Conservation (phyloP, 805 yeast genomes). For the Wickerhamomyces silvicola region DNA sequence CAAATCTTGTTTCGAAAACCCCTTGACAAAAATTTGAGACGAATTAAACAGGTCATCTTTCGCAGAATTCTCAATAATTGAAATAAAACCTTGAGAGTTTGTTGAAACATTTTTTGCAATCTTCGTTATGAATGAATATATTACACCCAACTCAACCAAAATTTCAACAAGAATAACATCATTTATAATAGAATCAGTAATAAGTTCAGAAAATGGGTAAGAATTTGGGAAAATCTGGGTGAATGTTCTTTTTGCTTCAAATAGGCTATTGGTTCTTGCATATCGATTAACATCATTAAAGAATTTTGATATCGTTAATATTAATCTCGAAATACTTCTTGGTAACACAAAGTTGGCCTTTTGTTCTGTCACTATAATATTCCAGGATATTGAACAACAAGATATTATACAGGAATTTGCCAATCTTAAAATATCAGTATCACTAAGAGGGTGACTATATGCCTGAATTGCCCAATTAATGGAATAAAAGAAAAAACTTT, state of each 20-base stretch:
- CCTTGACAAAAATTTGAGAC: slow-evolving; percentile 33
- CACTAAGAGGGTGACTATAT: slow-evolving; percentile 39
- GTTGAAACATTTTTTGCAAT: slow-evolving; percentile 37
- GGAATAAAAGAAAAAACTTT: slow-evolving; percentile 38
- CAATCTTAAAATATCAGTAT: slow-evolving; percentile 55
- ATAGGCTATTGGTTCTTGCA: slow-evolving; percentile 33
- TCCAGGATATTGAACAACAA: slow-evolving; percentile 36
- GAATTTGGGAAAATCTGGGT: slow-evolving; percentile 62
- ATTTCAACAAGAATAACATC: slow-evolving; percentile 67
- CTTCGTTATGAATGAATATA: slow-evolving; percentile 51
- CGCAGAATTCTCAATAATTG: slow-evolving; percentile 31
- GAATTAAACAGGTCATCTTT: slow-evolving; percentile 35
- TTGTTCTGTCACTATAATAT: slow-evolving; percentile 25
- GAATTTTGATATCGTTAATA: slow-evolving; percentile 48
- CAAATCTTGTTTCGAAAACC: slow-evolving; percentile 36
- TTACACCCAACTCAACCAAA: slow-evolving; percentile 58
- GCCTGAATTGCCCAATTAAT: slow-evolving; percentile 56
- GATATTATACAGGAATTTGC: slow-evolving; percentile 55
- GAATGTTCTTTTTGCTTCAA: slow-evolving; percentile 56
- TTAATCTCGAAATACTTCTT: slow-evolving; percentile 41
- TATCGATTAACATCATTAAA: slow-evolving; percentile 47
- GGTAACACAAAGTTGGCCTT: slow-evolving; percentile 32
- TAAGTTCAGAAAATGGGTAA: slow-evolving; percentile 56
- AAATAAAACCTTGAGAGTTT: slow-evolving; percentile 35
- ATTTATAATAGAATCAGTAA: slow-evolving; percentile 69